These are phyloP conservation scores for Smittium culicis DNA, from an alignment of 371 early-diverging fungal genomes.

Conservation along the genomic window DNA sequence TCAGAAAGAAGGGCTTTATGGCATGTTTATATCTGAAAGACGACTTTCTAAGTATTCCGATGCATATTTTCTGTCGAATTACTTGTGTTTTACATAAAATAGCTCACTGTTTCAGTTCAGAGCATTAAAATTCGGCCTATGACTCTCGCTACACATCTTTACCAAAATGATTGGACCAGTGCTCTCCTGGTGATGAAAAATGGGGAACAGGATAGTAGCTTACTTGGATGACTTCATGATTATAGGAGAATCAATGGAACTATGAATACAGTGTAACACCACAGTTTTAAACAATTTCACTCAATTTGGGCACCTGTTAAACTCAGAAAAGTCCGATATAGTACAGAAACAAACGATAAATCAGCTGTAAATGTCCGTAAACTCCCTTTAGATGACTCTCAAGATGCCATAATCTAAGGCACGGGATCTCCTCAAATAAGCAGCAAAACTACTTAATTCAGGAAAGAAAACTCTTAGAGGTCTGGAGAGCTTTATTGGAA, in stretches of 20 bases:
- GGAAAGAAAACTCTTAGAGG: background rate
- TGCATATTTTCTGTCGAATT: conserved; percentile 20
- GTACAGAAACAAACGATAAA: conserved; percentile 26
- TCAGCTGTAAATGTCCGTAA: conserved; percentile 28
- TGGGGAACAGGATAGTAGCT: conserved; percentile 25
- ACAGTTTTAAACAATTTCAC: conserved; percentile 20
- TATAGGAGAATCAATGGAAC: conserved; percentile 10
- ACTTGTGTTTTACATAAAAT: conserved; percentile 33
- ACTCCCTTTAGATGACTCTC: conserved; percentile 13
- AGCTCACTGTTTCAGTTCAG: conserved; percentile 34
- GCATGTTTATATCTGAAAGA: conserved; percentile 22
- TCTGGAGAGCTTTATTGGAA: conserved; percentile 13
- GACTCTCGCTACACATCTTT: conserved; percentile 31
- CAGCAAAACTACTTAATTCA: background rate
- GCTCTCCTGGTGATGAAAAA: conserved; percentile 20
- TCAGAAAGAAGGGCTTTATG: background rate
- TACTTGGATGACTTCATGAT: conserved; percentile 32
- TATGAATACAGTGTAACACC: conserved; percentile 12
- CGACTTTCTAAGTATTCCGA: conserved; percentile 29
- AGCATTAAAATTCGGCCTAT: conserved; percentile 32
- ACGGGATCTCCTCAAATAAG: background rate
- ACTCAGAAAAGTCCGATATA: conserved; percentile 20
- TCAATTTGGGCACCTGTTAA: conserved; percentile 24
- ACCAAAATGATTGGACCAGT: conserved; percentile 31
- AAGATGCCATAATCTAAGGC: background rate